Evolutionary conservation across 2,329 filamentous ascomycete species (phyloP).

Genomic region (Calonectria montana): DNA sequence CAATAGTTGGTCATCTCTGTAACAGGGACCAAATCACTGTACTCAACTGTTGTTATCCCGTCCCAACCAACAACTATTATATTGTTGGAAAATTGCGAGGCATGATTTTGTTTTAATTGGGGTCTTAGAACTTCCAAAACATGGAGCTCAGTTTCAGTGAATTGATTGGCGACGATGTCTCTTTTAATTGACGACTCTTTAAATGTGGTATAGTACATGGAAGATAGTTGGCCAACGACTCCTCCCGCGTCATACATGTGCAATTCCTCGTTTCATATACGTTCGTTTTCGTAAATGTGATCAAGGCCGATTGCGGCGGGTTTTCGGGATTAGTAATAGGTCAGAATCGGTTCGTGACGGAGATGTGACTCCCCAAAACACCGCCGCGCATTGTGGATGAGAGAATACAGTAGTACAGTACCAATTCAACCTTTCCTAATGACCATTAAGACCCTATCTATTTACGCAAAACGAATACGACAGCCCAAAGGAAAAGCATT

Average conservation of each 20-base stretch:
- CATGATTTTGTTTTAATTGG: not conserved
- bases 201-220: constrained; percentile 28
- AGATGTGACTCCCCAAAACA: constrained; percentile 19
- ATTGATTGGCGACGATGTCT: constrained; percentile 24
- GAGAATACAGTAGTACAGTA: constrained; percentile 18
- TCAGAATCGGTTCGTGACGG: constrained; percentile 25
- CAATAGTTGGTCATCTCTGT: too few relatives aligned
- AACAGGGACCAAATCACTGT: too few relatives aligned
- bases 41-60: too few relatives aligned
- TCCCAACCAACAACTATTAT: too few relatives aligned
- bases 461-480: constrained; percentile 29
- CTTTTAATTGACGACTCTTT: constrained; percentile 24
- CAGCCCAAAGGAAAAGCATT: constrained; percentile 24
- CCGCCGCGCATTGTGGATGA: constrained; percentile 16
- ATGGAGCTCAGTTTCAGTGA: not conserved
- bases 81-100: constrained; percentile 26
- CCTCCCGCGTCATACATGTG: constrained; percentile 22
- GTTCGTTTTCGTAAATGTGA: constrained; percentile 9
- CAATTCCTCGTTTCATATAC: constrained; percentile 21
- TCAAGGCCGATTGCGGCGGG: constrained; percentile 28
- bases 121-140: not conserved
- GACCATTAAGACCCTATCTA: constrained; percentile 30
- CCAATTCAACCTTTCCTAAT: constrained; percentile 26
- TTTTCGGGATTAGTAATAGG: constrained; percentile 14
- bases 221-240: constrained; percentile 20